Conservation (phyloP, 805 yeast species). For the Wickerhamomyces hampshirensis region DNA sequence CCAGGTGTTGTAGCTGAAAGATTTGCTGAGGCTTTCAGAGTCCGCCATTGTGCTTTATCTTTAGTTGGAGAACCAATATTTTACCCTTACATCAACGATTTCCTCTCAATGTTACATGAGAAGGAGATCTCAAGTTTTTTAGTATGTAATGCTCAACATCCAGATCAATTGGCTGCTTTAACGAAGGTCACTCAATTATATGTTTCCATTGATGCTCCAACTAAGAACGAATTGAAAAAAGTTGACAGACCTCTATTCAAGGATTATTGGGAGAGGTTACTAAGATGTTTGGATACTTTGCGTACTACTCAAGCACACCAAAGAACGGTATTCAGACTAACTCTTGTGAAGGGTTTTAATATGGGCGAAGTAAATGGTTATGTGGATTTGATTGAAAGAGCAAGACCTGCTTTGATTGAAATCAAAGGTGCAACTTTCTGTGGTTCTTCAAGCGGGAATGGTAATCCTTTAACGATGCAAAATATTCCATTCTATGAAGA, state of each 20-base stretch:
- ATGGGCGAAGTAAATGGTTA: constrained; percentile 76
- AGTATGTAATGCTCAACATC: constrained; percentile 96
- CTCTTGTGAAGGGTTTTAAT: constrained; percentile 89
- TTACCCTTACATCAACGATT: constrained; percentile 86
- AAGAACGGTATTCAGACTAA: constrained; percentile 85
- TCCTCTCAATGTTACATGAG: constrained; percentile 74
- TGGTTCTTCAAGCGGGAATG: constrained; percentile 80
- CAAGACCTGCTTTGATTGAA: constrained; percentile 82
- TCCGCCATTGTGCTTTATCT: constrained; percentile 87
- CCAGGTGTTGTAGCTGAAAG: constrained; percentile 91
- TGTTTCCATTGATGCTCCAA: constrained; percentile 93
- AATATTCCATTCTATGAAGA: constrained; percentile 94
- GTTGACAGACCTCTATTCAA: constrained; percentile 86
- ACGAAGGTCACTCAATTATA: constrained; percentile 83
- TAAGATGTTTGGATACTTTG: constrained; percentile 74
- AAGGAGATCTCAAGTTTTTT: constrained; percentile 78
- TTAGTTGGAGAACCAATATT: constrained; percentile 94
- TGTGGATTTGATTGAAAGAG: constrained; percentile 81
- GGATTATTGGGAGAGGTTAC: constrained; percentile 89
- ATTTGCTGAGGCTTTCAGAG: constrained; percentile 85
- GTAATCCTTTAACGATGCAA: constrained; percentile 90
- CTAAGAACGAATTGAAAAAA: constrained; percentile 69
- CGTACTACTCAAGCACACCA: constrained; percentile 71
- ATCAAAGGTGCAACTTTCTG: constrained; percentile 95
- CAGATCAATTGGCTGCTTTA: constrained; percentile 67